Evolutionary conservation across 352 stramenopile species (phyloP).

Genomic region (Plasmopara viticola): DNA sequence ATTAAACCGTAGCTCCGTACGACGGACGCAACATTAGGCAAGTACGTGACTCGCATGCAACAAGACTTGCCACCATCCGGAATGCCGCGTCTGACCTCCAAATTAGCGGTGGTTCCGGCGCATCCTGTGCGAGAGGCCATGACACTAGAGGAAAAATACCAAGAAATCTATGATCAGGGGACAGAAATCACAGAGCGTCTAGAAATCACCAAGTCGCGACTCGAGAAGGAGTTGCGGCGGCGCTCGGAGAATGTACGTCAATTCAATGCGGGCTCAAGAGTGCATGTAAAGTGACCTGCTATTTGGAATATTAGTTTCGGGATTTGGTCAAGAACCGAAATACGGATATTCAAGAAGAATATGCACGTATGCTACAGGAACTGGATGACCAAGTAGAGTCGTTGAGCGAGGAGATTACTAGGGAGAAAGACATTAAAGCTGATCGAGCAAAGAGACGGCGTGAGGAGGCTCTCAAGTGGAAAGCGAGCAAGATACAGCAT

Average conservation of each 20-base stretch:
- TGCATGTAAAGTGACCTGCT: too few relatives aligned
- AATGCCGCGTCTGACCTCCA: constrained; percentile 56
- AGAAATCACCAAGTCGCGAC: constrained; percentile 50
- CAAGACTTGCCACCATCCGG: constrained; percentile 32
- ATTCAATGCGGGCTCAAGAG: not conserved
- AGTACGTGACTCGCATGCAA: constrained; percentile 36
- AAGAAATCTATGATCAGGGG: constrained; percentile 47
- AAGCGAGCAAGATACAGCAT: constrained; percentile 30
- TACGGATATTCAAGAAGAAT: constrained; percentile 69
- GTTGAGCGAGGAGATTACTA: constrained; percentile 46
- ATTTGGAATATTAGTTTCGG: constrained; percentile 34
- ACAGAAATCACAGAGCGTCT: constrained; percentile 57
- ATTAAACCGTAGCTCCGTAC: constrained; percentile 33
- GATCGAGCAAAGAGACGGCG: constrained; percentile 27
- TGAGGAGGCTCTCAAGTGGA: constrained; percentile 20
- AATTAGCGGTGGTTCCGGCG: constrained; percentile 46
- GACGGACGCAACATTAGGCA: constrained; percentile 43
- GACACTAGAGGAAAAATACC: constrained; percentile 45
- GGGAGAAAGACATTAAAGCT: constrained; percentile 23
- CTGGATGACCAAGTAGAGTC: constrained; percentile 55
- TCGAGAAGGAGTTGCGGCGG: constrained; percentile 61
- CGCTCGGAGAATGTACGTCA: constrained; percentile 32
- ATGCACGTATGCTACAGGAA: constrained; percentile 65
- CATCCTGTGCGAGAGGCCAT: constrained; percentile 22
- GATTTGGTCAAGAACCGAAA: constrained; percentile 64